Evolutionary conservation across 2,329 filamentous ascomycete species (phyloP).

Genomic region (Aspergillus pseudotamarii): DNA sequence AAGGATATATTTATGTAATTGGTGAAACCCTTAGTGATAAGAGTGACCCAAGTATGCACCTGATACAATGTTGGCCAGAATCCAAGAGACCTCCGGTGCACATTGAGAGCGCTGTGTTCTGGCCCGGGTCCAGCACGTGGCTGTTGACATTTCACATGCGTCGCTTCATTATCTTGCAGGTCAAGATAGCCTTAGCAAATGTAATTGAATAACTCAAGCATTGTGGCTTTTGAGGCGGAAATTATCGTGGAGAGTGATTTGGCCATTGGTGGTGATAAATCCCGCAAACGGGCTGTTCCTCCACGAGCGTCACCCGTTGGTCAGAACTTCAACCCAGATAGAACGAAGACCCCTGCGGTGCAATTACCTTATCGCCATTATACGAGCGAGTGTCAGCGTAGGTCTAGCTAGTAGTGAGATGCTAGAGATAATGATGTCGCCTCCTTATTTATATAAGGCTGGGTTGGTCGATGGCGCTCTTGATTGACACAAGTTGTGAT

Average conservation of each 20-base stretch:
- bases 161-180: background rate
- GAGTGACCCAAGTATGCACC: background rate
- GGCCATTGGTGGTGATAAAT: slow-evolving; percentile 19
- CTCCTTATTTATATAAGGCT: background rate
- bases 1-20: background rate
- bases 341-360: background rate
- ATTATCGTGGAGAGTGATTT: background rate
- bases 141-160: background rate
- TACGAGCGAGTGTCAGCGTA: background rate
- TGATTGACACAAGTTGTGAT: background rate
- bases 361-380: background rate
- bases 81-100: background rate
- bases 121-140: background rate
- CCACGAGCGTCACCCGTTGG: slow-evolving; percentile 6
- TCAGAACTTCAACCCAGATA: slow-evolving; percentile 2
- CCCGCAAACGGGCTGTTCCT: slow-evolving; percentile 6
- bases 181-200: slow-evolving; percentile 13
- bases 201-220: slow-evolving; percentile 3
- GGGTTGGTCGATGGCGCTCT: background rate
- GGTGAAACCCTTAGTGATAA: background rate
- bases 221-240: background rate
- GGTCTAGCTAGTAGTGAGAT: background rate
- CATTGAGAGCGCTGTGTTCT: background rate
- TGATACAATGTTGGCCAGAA: background rate
- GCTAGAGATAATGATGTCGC: slow-evolving; percentile 4